Base-by-base conservation (phyloP, 1,284 basidiomycete species). In the Puccinia coronata region DNA sequence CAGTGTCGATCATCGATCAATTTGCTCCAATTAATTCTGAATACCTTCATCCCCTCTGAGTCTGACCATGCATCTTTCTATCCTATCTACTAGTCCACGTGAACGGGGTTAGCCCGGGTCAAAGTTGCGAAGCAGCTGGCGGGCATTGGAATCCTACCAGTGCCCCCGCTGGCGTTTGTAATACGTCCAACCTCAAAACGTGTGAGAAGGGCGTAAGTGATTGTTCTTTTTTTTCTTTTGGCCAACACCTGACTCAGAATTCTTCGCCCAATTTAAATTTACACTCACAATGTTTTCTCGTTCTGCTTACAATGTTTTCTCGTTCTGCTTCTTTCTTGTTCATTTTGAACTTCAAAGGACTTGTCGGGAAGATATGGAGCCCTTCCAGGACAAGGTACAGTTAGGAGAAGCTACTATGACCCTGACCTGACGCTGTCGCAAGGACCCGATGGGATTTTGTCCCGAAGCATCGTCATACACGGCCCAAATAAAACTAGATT, bases 391-490 rank as follows among this genome's bases (percentile, higher is more conserved):
- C 12, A 47, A 31, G 47, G 14, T 2, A 31, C 59, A 11, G 28
- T 28, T 23, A 55, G 31, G 5, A n/a, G 31, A 12, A 41, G 39
- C n/a, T 74, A 59, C 57, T 31, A 74, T n/a, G 72, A 74, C 51
- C 34, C 51, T 9, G 23, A 20, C 31, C 31, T 74, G 2, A 55
- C 57, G 34, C 57, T 74, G n/a, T 28, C 36, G 9, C 72, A 36
- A 5, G 28, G 34, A 0, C 18, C 14, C 39, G 72, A 55, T 39
- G 57, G 72, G 8, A 74, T 74, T 47, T 47, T 74, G 23, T 55
- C 43, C 28, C 51, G 72, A 43, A 74, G 72, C 57, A 47, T 74
- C 31, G 72, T 74, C 5, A 74, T 74, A 14, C 72, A 74, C 23
- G 72, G 72, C 20, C 34, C 41, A 18, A 47, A 74, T 28, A 61